Evolutionary conservation across 371 early-diverging fungal genomes (phyloP), one percentile per base, ranked within the genome.

Genomic region (Actinomucor elegans): DNA sequence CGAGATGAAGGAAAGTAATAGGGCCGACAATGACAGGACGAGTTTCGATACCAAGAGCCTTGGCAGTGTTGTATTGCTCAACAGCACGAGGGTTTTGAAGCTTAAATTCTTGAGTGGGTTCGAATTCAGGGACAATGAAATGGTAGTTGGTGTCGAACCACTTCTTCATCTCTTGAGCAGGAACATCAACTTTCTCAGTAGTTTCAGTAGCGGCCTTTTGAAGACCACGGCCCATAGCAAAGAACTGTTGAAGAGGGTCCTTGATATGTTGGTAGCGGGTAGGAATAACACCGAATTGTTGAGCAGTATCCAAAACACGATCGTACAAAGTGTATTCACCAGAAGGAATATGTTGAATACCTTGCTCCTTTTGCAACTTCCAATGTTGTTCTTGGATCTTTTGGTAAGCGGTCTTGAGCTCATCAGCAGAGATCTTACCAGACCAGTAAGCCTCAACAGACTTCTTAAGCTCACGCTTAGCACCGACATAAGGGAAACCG

Each of bases 101-200:
- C 23, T 63, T 67, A 79, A 96, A 97, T 35, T 67, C 48, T 67
- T 91, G 92, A 66, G 77, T 67, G 48, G 83, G 75, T 51, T 83
- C 80, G 51, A 96, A 86, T 75, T 96, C 93, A 41, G 96, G 94
- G 32, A 96, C 96, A 37, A 90, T 90, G 66, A 79, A 88, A 63
- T 85, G 87, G 83, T 93, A 97, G 90, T 97, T 97, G 69, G 97
- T 96, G 72, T 97, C 97, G 69, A 96, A 97, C 92, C 92, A 92
- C 76, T 91, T 92, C 81, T 91, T 90, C 91, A 97, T 96, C 74
- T 96, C 95, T 78, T 94, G 89, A 52, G 96, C 93, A 51, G 92
- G 92, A 36, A 97, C 90, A 61, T 96, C 96, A 37, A 96, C 77
- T 72, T 84, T 84, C 42, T 74, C 75, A 23, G 72, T 61, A 20